These are phyloP conservation scores for Lyophyllum decastes DNA, from an alignment of 768 basidiomycete species.

Conservation along the genomic window DNA sequence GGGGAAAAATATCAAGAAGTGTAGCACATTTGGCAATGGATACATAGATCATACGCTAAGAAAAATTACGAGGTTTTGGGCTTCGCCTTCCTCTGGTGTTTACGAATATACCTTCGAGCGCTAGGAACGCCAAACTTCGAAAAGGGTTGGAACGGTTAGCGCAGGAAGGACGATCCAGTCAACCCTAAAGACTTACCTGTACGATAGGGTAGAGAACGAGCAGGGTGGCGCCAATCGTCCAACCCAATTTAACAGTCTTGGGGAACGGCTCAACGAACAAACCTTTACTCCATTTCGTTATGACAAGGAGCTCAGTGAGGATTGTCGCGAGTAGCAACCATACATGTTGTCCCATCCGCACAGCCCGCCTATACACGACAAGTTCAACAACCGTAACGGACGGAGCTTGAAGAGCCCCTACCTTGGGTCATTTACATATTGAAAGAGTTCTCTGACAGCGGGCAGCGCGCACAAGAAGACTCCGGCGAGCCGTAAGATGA, in stretches of 20 bases:
- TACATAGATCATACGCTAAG: not conserved
- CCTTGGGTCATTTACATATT: conserved; percentile 84
- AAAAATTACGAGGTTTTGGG: conserved; percentile 32
- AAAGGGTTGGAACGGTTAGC: conserved; percentile 10
- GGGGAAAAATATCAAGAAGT: not conserved
- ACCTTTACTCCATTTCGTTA: conserved; percentile 80
- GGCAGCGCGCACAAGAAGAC: conserved; percentile 88
- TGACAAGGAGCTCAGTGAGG: conserved; percentile 76
- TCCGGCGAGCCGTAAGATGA: conserved; percentile 70
- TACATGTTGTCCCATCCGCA: conserved; percentile 87
- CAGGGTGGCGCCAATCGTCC: conserved; percentile 58
- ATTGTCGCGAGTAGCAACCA: conserved; percentile 90
- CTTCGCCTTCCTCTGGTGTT: conserved; percentile 36
- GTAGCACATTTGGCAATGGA: not conserved
- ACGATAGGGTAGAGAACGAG: conserved; percentile 70
- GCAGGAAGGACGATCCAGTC: not conserved
- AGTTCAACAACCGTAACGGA: not conserved
- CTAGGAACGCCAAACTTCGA: conserved; percentile 67
- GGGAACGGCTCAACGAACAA: conserved; percentile 70
- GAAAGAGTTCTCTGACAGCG: conserved; percentile 80
- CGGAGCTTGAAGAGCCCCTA: conserved; percentile 26
- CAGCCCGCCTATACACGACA: conserved; percentile 56
- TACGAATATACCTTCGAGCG: conserved; percentile 53
- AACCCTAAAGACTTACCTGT: conserved; percentile 46
- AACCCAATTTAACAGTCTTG: conserved; percentile 60